A percentile compares a stretch with the other conserved stretches of the same genome.
Evolutionary conservation across 345 rosid genomes (phyloP).

Genomic region (Anacardium occidentale): DNA sequence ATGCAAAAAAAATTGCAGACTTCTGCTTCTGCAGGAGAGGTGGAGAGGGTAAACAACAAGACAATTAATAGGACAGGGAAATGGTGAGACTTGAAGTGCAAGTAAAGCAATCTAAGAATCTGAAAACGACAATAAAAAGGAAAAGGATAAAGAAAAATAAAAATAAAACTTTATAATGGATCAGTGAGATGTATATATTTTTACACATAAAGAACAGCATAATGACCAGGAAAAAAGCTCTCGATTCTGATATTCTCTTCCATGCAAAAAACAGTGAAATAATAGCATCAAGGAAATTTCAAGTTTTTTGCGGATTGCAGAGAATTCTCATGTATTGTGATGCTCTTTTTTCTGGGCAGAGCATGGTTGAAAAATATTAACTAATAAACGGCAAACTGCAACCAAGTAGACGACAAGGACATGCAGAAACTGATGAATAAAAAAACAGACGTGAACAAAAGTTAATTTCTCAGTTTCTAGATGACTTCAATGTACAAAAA

Average conservation of each 20-base stretch:
- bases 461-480: neutral
- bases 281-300: too few species aligned
- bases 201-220: neutral
- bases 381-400: too few species aligned
- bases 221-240: too few species aligned
- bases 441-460: too few species aligned
- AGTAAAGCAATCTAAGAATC: slow-evolving; percentile 11
- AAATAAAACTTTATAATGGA: neutral
- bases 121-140: neutral
- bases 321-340: too few species aligned
- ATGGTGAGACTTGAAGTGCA: slow-evolving; percentile 22
- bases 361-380: too few species aligned
- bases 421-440: neutral
- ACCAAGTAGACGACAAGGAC: neutral
- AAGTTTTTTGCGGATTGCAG: too few species aligned
- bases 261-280: too few species aligned
- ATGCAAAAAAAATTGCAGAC: neutral
- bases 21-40: neutral
- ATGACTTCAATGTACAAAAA: neutral
- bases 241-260: too few species aligned
- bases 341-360: too few species aligned
- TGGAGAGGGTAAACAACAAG: neutral
- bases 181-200: neutral
- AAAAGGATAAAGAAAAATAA: neutral
- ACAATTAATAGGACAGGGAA: neutral